Evolutionary conservation across 805 yeast genomes (phyloP).

Genomic region (Cyberlindnera saturnus): DNA sequence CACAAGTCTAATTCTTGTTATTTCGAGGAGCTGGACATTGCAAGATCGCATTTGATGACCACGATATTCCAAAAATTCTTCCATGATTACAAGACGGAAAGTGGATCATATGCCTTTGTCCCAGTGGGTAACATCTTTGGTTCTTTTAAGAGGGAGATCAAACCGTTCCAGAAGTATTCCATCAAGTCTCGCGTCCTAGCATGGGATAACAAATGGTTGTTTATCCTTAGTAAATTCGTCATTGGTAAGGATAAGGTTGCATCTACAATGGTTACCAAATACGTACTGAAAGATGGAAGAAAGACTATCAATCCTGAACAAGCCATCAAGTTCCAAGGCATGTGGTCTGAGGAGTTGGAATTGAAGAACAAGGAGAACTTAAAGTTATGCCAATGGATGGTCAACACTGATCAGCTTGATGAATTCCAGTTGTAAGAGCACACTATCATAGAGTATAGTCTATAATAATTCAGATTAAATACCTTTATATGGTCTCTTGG

Average conservation of each 20-base stretch:
- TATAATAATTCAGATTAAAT: not conserved
- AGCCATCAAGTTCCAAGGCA: constrained; percentile 49
- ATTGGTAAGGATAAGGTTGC: constrained; percentile 33
- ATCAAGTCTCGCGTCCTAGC: constrained; percentile 58
- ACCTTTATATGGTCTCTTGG: constrained; percentile 21
- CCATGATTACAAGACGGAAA: constrained; percentile 35
- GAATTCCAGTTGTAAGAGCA: constrained; percentile 10
- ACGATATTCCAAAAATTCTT: constrained; percentile 53
- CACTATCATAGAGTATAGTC: no score
- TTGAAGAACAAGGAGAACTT: constrained; percentile 34
- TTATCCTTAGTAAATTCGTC: constrained; percentile 58
- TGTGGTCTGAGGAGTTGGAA: constrained; percentile 47
- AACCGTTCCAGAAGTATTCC: constrained; percentile 52
- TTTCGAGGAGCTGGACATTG: constrained; percentile 73
- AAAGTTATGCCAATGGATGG: constrained; percentile 32
- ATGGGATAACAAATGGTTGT: constrained; percentile 89
- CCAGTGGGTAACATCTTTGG: constrained; percentile 75
- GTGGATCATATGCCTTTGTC: constrained; percentile 38
- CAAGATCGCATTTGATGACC: constrained; percentile 60
- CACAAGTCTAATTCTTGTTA: constrained; percentile 89
- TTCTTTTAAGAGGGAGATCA: constrained; percentile 66
- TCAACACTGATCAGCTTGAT: constrained; percentile 32
- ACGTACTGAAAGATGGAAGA: constrained; percentile 75
- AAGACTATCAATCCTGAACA: constrained; percentile 65
- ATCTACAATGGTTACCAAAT: constrained; percentile 65